Evolutionary conservation across 345 rosid species (phyloP).

Genomic region (Aurinia saxatilis): DNA sequence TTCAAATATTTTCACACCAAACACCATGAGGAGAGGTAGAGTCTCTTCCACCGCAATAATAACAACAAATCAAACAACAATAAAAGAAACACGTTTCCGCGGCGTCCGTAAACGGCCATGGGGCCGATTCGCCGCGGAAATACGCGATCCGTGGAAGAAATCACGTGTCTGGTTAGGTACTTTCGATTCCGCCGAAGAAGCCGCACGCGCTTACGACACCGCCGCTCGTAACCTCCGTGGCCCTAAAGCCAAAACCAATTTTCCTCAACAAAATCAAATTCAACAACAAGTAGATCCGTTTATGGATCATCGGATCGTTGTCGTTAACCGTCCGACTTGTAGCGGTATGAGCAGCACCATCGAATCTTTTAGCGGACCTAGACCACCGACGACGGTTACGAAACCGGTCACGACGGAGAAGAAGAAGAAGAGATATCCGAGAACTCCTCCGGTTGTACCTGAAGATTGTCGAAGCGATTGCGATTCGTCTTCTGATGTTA

Average conservation of each 20-base stretch:
- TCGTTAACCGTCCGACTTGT: conserved; percentile 50
- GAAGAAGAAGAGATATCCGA: conserved; percentile 41
- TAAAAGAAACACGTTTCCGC: conserved; percentile 49
- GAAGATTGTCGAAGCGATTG: conserved; percentile 93
- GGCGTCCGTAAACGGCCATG: conserved; percentile 85
- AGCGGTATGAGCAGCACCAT: conserved; percentile 96
- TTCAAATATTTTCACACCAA: no score
- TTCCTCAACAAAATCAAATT: conserved; percentile 25
- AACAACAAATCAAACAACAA: no score
- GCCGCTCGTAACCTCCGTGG: conserved; percentile 82
- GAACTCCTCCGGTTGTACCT: conserved; percentile 54
- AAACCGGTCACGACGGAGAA: background rate
- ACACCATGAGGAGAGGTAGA: conserved; percentile 23
- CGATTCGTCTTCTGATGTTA: conserved; percentile 84
- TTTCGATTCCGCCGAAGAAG: conserved; percentile 80
- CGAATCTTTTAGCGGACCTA: conserved; percentile 81
- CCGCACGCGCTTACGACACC: conserved; percentile 80
- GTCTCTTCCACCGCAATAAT: conserved; percentile 7
- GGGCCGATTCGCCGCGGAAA: conserved; percentile 92
- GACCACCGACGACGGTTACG: conserved; percentile 27
- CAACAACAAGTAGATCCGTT: conserved; percentile 24
- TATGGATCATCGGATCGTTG: conserved; percentile 32
- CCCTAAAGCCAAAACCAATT: conserved; percentile 80
- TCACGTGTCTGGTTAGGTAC: conserved; percentile 93
- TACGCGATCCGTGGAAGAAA: conserved; percentile 83